A percentile compares a stretch with the other conserved stretches of the same genome.
These are phyloP conservation scores for Tothia fuscella DNA, from an alignment of 2,329 filamentous ascomycete species.

Conservation along the genomic window DNA sequence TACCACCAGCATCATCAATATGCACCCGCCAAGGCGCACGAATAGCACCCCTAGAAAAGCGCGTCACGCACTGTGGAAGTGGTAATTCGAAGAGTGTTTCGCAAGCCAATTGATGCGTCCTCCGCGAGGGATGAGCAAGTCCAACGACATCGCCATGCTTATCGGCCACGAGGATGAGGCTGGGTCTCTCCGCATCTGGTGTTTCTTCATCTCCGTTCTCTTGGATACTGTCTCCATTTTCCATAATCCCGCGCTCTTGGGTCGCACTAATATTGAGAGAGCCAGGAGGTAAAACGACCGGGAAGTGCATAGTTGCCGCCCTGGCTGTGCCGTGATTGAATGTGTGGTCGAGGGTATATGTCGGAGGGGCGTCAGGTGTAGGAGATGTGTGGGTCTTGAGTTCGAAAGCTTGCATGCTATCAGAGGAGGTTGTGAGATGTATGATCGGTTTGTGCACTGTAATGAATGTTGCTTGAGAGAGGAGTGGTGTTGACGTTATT, in stretches of 20 bases:
- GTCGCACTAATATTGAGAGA: too few relatives aligned
- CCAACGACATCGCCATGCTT: slow-evolving; percentile 22
- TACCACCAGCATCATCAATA: too few relatives aligned
- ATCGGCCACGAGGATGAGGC: slow-evolving; percentile 22
- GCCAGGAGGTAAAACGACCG: too few relatives aligned
- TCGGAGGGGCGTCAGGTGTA: slow-evolving; percentile 18
- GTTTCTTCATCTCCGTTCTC: too few relatives aligned
- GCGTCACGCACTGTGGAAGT: slow-evolving; percentile 29
- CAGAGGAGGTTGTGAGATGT: slow-evolving; percentile 41
- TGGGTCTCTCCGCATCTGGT: too few relatives aligned
- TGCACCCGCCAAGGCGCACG: slow-evolving; percentile 24
- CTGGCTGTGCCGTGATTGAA: slow-evolving; percentile 5
- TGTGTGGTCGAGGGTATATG: slow-evolving; percentile 9
- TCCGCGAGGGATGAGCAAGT: slow-evolving; percentile 18
- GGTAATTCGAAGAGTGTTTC: slow-evolving; percentile 29
- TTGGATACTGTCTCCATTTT: too few relatives aligned
- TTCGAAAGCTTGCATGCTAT: slow-evolving; percentile 38
- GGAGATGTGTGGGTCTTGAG: slow-evolving; percentile 21
- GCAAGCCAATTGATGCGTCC: slow-evolving; percentile 17
- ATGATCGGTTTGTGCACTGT: slow-evolving; percentile 35
- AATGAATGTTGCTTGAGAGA: slow-evolving; percentile 39
- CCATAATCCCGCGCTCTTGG: too few relatives aligned
- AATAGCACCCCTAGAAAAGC: slow-evolving; percentile 38
- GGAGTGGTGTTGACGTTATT: slow-evolving; percentile 27
- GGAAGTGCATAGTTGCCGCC: neutral